These are phyloP conservation scores for Catharanthus roseus DNA, from an alignment of 257 asterid species.

Conservation along the genomic window DNA sequence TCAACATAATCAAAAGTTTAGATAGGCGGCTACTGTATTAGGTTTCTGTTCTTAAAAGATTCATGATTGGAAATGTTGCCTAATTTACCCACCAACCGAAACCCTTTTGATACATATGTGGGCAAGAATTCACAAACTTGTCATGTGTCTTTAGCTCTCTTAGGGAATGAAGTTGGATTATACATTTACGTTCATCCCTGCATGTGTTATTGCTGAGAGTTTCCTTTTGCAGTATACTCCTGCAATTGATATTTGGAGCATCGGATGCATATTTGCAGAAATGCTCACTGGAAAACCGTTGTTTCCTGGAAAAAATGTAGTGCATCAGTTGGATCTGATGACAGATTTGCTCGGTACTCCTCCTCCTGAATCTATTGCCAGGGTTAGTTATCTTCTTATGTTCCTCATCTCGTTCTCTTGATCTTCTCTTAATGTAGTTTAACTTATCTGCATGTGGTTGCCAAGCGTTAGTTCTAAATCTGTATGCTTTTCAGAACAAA, in stretches of 20 bases:
- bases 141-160: not conserved
- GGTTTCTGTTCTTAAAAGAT: not conserved
- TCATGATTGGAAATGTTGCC: conserved; percentile 3
- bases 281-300: conserved; percentile 79
- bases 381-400: conserved; percentile 40
- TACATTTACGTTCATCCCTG: not conserved
- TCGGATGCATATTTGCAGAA: conserved; percentile 91
- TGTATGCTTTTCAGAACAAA: not conserved
- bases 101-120: not conserved
- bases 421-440: not conserved
- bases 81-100: not conserved
- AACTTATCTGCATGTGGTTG: not conserved
- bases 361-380: conserved; percentile 68
- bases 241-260: conserved; percentile 91
- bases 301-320: conserved; percentile 87
- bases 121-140: not conserved
- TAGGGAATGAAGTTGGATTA: conserved; percentile 5
- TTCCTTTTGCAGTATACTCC: conserved; percentile 73
- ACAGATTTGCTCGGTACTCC: conserved; percentile 89
- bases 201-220: conserved; percentile 10
- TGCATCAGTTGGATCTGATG: conserved; percentile 79
- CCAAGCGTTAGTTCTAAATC: not conserved
- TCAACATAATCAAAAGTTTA: not conserved
- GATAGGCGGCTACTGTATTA: not conserved
- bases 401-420: not conserved